These are phyloP conservation scores for Phaeosphaeria sp. DNA, from an alignment of 2,329 filamentous ascomycete genomes.

Conservation along the genomic window DNA sequence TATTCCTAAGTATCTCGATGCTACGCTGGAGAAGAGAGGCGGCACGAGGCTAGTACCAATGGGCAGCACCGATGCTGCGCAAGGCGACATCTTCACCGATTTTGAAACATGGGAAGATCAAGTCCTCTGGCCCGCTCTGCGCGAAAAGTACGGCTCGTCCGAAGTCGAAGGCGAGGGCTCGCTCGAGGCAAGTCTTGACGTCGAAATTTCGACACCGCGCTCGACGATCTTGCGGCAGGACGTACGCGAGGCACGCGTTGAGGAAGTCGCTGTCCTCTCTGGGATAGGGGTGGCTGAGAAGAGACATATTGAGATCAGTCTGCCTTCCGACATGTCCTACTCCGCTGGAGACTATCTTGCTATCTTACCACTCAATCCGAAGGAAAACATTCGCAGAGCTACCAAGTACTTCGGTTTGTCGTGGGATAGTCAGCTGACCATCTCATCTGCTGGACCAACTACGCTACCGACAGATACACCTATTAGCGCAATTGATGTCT, in stretches of 20 bases:
- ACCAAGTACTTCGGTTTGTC: constrained; percentile 70
- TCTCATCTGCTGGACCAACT: constrained; percentile 67
- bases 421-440: constrained; percentile 72
- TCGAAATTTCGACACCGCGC: constrained; percentile 43
- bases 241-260: constrained; percentile 45
- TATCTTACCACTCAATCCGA: constrained; percentile 73
- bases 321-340: constrained; percentile 64
- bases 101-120: constrained; percentile 52
- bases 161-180: constrained; percentile 30
- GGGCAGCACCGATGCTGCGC: constrained; percentile 46
- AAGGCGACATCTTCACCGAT: constrained; percentile 50
- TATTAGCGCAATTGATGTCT: constrained; percentile 67
- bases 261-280: constrained; percentile 40
- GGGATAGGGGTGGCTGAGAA: constrained; percentile 36
- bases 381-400: constrained; percentile 66
- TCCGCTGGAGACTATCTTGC: constrained; percentile 79
- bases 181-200: constrained; percentile 35
- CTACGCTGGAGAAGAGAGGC: constrained; percentile 36
- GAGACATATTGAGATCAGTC: constrained; percentile 52
- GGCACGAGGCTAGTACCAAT: constrained; percentile 40
- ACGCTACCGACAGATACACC: constrained; percentile 68
- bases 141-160: constrained; percentile 37
- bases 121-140: constrained; percentile 46
- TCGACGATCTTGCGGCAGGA: constrained; percentile 47
- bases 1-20: constrained; percentile 49